A percentile compares a stretch with the other conserved stretches of the same genome.
These are phyloP conservation scores for Linnemannia elongata DNA, from an alignment of 192 early-diverging fungal species.

Conservation along the genomic window DNA sequence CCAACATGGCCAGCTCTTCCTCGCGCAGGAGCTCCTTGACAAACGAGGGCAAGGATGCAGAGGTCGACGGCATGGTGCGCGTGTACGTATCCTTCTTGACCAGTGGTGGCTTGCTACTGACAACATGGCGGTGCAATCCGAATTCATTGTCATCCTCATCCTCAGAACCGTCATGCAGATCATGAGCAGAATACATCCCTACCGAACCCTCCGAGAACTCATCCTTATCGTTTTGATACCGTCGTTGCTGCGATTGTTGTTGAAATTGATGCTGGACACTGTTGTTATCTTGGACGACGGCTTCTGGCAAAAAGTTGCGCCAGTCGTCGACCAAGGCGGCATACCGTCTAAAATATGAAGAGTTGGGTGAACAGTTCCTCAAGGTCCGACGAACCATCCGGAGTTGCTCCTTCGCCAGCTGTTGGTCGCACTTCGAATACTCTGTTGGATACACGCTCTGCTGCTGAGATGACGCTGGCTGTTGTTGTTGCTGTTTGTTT, in stretches of 20 bases:
- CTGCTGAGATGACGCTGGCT: neutral
- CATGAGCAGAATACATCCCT: neutral
- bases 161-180: neutral
- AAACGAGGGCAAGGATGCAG: conserved; percentile 16
- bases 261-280: neutral
- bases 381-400: conserved; percentile 31
- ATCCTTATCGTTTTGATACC: too few species aligned
- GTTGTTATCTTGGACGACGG: neutral
- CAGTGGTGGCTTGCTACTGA: neutral
- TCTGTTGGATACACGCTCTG: neutral
- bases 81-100: neutral
- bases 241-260: neutral
- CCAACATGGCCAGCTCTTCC: conserved; percentile 22
- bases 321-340: conserved; percentile 35
- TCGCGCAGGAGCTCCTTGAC: conserved; percentile 35
- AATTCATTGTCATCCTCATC: neutral
- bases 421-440: conserved; percentile 23
- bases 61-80: neutral
- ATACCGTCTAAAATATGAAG: conserved; percentile 23
- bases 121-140: neutral
- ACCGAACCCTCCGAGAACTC: neutral
- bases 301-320: conserved; percentile 34
- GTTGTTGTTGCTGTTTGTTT: neutral
- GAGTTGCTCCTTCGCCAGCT: conserved; percentile 30
- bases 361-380: conserved; percentile 20